Evolutionary conservation across 352 stramenopile species (phyloP), one percentile per base, ranked within the genome.

Genomic region (Pythium sukuiense): DNA sequence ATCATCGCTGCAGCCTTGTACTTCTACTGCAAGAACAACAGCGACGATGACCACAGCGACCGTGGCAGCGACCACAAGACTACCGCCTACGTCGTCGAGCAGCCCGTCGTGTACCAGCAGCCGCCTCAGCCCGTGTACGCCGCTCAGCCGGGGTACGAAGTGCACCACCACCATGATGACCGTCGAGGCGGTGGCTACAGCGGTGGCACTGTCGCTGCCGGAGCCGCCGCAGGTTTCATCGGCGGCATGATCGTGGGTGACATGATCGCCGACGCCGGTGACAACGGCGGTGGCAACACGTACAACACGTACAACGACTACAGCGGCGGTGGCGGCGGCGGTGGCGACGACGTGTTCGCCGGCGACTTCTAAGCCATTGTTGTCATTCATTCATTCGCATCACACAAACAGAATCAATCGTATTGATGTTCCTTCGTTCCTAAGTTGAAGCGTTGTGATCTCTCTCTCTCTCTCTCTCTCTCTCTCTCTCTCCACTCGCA

Each of bases 191-290:
- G 60, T 9, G 20, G 50, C 2, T 37, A 41, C 27, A 49, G 61
- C 20, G 53, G 29, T 13, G 61, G 29, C 7, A 56, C 39, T 14
- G 61, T 68, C n/a, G 61, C 61, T 1, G 20, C 39, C 2, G 61
- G 52, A 14, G 61, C 61, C 11, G 61, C 29, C 13, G 61, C 41
- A n/a, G 61, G 61, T 29, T 29, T 68, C 30, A 6, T 55, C 6
- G 61, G 61, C 33, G 61, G 61, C 2, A 37, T 68, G 53, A 13
- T 68, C 18, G 49, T 68, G n/a, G 61, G 61, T 7, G 61, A 59
- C 2, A 45, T 62, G 39, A 68, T 68, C 43, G 53, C 61, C 0
- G 55, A 61, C 18, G 61, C 61, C 3, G 45, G 45, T 6, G 45
- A 26, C 43, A 50, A 52, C 39, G n/a, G n/a, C n/a, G n/a, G n/a